Evolutionary conservation across 306 rosid genomes (phyloP).

Genomic region (Rubus idaeus): DNA sequence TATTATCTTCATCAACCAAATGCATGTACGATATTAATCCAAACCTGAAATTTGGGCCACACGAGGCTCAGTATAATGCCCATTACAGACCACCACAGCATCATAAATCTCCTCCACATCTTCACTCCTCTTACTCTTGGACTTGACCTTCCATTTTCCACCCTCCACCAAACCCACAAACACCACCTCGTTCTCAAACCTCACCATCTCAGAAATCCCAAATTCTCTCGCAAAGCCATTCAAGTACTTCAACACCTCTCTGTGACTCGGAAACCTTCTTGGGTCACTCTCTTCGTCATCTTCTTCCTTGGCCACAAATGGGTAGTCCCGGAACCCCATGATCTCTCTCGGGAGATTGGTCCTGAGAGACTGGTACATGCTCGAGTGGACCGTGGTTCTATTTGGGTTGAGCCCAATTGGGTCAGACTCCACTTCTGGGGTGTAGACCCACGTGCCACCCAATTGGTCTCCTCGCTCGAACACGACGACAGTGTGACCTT

Average conservation of each 20-base stretch:
- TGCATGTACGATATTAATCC: background rate
- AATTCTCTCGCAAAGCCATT: conserved; percentile 43
- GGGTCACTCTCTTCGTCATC: conserved; percentile 29
- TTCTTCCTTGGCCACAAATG: conserved; percentile 26
- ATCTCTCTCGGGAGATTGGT: conserved; percentile 40
- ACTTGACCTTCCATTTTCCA: conserved; percentile 39
- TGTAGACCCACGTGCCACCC: conserved; percentile 45
- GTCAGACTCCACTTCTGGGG: conserved; percentile 31
- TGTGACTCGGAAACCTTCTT: conserved; percentile 52
- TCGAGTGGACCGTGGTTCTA: conserved; percentile 27
- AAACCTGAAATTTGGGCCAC: conserved; percentile 23
- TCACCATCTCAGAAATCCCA: conserved; percentile 34
- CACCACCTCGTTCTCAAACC: conserved; percentile 44
- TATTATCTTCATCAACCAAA: background rate
- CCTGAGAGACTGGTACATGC: conserved; percentile 38
- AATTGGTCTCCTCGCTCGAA: conserved; percentile 33
- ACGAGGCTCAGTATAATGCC: conserved; percentile 42
- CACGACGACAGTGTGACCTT: conserved; percentile 32
- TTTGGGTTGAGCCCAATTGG: conserved; percentile 31
- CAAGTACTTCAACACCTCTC: conserved; percentile 46
- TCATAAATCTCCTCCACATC: conserved; percentile 29
- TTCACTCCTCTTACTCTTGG: conserved; percentile 30
- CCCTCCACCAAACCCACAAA: conserved; percentile 29
- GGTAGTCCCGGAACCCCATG: conserved; percentile 42
- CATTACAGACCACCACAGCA: conserved; percentile 51